These are phyloP conservation scores for Coccomyxa sp. DNA, from an alignment of 139 green algal species.

Conservation along the genomic window DNA sequence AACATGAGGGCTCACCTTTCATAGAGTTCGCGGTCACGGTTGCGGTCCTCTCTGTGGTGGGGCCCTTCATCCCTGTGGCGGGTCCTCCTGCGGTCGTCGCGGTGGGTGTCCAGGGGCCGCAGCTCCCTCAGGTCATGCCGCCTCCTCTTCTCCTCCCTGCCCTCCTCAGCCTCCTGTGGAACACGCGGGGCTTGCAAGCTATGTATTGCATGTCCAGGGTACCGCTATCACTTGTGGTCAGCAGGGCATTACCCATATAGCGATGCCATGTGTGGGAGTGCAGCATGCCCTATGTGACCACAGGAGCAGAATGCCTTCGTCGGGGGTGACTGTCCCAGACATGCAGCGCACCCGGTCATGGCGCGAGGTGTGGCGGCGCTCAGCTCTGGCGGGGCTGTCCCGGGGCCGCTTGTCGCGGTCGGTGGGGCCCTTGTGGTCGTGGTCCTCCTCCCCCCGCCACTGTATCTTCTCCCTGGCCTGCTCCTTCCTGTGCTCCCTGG, in stretches of 20 bases:
- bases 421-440: not conserved
- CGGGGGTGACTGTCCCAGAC: too few relatives aligned
- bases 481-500: not conserved
- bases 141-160: slow-evolving; percentile 3
- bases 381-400: too few relatives aligned
- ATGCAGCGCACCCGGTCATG: too few relatives aligned
- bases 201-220: too few relatives aligned
- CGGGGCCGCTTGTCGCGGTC: not conserved
- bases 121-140: not conserved
- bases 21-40: slow-evolving; percentile 8
- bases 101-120: not conserved
- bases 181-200: too few relatives aligned
- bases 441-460: not conserved
- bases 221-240: too few relatives aligned
- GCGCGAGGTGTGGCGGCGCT: too few relatives aligned
- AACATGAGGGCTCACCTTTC: not conserved
- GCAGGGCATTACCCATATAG: too few relatives aligned
- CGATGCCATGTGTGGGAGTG: too few relatives aligned
- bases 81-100: not conserved
- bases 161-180: slow-evolving; percentile 6
- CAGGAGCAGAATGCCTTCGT: too few relatives aligned
- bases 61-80: not conserved
- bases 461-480: not conserved
- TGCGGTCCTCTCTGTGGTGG: slow-evolving; percentile 1
- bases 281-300: too few relatives aligned